A percentile compares a stretch with the other conserved stretches of the same genome.
Conservation (phyloP, 2,329 filamentous ascomycete species). For the Spiromastix sp. region DNA sequence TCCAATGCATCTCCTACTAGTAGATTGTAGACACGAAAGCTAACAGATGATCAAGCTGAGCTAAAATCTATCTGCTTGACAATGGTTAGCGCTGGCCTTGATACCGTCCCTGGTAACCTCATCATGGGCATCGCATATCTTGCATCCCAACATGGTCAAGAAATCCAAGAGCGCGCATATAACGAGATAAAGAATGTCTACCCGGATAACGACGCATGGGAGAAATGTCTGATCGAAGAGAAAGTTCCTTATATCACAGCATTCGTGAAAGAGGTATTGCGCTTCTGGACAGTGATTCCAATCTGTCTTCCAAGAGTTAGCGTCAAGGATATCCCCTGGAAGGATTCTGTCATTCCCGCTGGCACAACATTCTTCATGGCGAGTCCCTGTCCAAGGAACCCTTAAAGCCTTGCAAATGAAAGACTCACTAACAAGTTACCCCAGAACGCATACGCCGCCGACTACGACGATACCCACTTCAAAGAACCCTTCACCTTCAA, state of each 20-base stretch:
- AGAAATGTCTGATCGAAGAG: constrained; percentile 60
- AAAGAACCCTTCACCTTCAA: constrained; percentile 51
- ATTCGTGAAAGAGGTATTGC: constrained; percentile 65
- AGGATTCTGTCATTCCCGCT: constrained; percentile 57
- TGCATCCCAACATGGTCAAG: constrained; percentile 55
- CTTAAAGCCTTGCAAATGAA: not conserved
- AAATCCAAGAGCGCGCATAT: constrained; percentile 60
- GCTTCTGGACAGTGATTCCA: constrained; percentile 71
- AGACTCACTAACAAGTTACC: not conserved
- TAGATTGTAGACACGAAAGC: constrained; percentile 29
- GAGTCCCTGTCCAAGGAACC: constrained; percentile 7
- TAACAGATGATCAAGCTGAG: constrained; percentile 47
- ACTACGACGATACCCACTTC: constrained; percentile 63
- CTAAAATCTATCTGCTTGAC: constrained; percentile 72
- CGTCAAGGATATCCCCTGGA: constrained; percentile 62
- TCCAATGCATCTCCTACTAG: not conserved
- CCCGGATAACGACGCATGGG: constrained; percentile 66
- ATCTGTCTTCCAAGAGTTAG: constrained; percentile 64
- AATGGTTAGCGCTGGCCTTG: constrained; percentile 71
- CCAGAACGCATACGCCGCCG: constrained; percentile 61
- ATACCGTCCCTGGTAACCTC: constrained; percentile 70
- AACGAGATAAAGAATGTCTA: constrained; percentile 61
- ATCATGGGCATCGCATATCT: constrained; percentile 73
- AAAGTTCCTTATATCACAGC: constrained; percentile 69
- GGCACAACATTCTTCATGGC: constrained; percentile 74